These are phyloP conservation scores for Colletotrichum tamarilloi DNA, from an alignment of 2,329 filamentous ascomycete species.

Conservation along the genomic window DNA sequence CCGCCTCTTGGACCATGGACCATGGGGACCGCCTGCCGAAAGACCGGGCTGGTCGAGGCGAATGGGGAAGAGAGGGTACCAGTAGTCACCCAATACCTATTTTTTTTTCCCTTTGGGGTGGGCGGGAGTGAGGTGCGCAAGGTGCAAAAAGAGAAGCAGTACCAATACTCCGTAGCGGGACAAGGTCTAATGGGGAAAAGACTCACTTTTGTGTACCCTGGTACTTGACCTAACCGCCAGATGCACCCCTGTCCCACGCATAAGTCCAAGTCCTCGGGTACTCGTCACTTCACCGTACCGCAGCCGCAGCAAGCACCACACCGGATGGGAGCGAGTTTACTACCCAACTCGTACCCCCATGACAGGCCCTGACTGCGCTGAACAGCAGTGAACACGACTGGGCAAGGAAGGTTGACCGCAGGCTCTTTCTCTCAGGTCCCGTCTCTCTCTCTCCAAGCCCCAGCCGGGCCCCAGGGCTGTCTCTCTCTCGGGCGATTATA, in stretches of 20 bases:
- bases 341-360: not conserved
- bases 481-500: conserved; percentile 45
- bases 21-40: conserved; percentile 6
- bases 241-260: not conserved
- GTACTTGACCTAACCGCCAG: not conserved
- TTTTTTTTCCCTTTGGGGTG: not conserved
- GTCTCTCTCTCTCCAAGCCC: not conserved
- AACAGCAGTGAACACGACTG: not conserved
- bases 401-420: not conserved
- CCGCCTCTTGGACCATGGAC: conserved; percentile 12
- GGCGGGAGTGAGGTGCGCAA: not conserved
- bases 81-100: not conserved
- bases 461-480: not conserved
- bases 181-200: not conserved
- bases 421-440: not conserved
- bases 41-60: conserved; percentile 4
- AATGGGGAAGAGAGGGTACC: not conserved
- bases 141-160: not conserved
- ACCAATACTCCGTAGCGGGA: not conserved
- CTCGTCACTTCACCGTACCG: not conserved
- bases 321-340: not conserved
- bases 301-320: conserved; percentile 11
- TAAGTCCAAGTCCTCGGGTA: not conserved
- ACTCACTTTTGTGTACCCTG: not conserved
- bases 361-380: conserved; percentile 7